A percentile compares a stretch with the other conserved stretches of the same genome.
Evolutionary conservation across 78 protist species (phyloP).

Genomic region (Guillardia theta): DNA sequence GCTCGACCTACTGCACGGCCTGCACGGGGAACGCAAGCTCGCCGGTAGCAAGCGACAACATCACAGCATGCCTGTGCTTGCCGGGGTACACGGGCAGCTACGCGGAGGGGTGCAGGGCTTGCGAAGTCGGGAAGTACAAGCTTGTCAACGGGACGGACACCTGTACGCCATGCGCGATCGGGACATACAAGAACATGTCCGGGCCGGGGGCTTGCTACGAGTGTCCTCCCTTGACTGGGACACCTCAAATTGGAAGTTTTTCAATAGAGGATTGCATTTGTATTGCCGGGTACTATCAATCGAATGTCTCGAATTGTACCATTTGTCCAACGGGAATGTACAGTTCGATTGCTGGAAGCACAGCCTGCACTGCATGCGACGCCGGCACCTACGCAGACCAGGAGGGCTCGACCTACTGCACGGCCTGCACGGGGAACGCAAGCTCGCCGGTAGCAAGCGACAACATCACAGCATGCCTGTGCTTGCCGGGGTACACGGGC

Average conservation of each 20-base stretch:
- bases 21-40: background rate
- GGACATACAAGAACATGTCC: background rate
- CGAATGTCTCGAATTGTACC: background rate
- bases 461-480: background rate
- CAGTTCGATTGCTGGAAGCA: too few species aligned
- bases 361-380: background rate
- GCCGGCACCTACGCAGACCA: background rate
- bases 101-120: background rate
- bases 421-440: background rate
- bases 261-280: background rate
- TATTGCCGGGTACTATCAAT: background rate
- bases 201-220: background rate
- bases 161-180: background rate
- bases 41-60: background rate
- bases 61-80: background rate
- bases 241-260: background rate
- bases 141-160: background rate
- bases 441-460: background rate
- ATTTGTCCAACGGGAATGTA: background rate
- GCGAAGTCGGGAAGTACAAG: slow-evolving; percentile 10
- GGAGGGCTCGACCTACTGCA: background rate
- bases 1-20: background rate
- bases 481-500: background rate
- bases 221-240: background rate
- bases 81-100: background rate